These are phyloP conservation scores for Digitaria exilis DNA, from an alignment of 202 grass and related monocot genomes.

Conservation along the genomic window DNA sequence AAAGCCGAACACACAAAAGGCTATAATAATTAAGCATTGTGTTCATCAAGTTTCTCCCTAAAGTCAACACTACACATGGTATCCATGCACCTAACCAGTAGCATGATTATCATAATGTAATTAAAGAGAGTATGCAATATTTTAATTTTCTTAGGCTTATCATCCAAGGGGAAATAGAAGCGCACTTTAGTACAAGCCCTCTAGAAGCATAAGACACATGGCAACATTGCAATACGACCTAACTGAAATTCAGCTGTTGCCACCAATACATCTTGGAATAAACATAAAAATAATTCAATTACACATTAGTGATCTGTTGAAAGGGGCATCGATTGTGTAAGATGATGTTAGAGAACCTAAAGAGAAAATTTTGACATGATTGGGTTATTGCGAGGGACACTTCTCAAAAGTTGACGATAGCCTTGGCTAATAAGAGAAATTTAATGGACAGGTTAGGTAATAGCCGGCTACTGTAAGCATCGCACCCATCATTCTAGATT, in stretches of 20 bases:
- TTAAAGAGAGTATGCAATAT: no score
- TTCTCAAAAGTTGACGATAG: constrained; percentile 38
- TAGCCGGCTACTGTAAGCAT: constrained; percentile 28
- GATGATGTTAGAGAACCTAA: constrained; percentile 33
- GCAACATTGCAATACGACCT: not conserved
- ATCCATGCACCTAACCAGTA: constrained; percentile 3
- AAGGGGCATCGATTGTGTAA: constrained; percentile 20
- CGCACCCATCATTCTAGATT: not conserved
- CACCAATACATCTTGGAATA: not conserved
- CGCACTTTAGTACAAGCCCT: not conserved
- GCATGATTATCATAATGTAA: constrained; percentile 1
- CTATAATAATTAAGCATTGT: not conserved
- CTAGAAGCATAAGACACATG: not conserved
- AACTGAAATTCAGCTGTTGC: not conserved
- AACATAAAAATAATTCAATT: not conserved
- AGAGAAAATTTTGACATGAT: constrained; percentile 15
- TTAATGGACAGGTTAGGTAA: constrained; percentile 16
- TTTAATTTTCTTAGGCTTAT: not conserved
- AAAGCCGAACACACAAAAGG: not conserved
- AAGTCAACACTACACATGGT: constrained; percentile 28
- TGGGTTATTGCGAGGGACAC: constrained; percentile 49
- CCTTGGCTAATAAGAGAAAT: constrained; percentile 22
- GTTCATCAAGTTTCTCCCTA: constrained; percentile 24
- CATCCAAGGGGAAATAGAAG: constrained; percentile 7
- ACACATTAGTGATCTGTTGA: not conserved